Evolutionary conservation across 129 eudicot species (phyloP), one percentile per base, ranked within the genome.

Genomic region (Apium graveolens): DNA sequence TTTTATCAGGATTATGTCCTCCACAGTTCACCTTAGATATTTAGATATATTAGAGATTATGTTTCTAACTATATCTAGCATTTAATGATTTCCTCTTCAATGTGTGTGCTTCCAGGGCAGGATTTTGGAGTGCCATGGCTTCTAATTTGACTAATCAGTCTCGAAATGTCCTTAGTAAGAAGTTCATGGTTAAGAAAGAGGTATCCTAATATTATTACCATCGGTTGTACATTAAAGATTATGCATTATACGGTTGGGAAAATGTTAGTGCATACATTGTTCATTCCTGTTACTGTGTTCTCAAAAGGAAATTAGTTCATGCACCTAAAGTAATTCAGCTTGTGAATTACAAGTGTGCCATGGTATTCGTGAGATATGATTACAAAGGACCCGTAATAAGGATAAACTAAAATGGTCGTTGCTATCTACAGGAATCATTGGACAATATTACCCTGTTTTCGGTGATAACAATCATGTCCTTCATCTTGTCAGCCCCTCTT

Each of bases 81-180:
- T 27, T 62, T 9, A 31, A 27, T 62, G 35, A 27, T 62, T 1
- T 5, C 78, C 78, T 51, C 41, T 68, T 82, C 53, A 72, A 37
- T 82, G 63, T 60, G 79, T 73, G 74, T 83, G 68, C 26, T 35
- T 81, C 42, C 81, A 86, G 98, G 98, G 93, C 93, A 62, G 98
- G 98, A 49, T 96, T 96, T 82, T 96, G 92, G 96, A 92, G 97
- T 86, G 99, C 99, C 68, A 96, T 96, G 99, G 99, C 99, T 82
- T 96, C 99, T 70, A 96, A 96, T 85, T 62, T 96, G 90, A 90
- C 97, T 7, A 88, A 88, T 78, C 99, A 96, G 83, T 96, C 99
- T 17, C 97, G 97, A 63, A 95, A 95, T 79, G 98, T 95, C 74
- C 96, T 95, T 55, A 95, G 98, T 91, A 95, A 95, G 80, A 95